Percentiles rank a stretch among this genome's conserved stretches.
phyloP scores from a whole-genome alignment of 148 eudicot species.

The Vaccinium darrowii region DNA sequence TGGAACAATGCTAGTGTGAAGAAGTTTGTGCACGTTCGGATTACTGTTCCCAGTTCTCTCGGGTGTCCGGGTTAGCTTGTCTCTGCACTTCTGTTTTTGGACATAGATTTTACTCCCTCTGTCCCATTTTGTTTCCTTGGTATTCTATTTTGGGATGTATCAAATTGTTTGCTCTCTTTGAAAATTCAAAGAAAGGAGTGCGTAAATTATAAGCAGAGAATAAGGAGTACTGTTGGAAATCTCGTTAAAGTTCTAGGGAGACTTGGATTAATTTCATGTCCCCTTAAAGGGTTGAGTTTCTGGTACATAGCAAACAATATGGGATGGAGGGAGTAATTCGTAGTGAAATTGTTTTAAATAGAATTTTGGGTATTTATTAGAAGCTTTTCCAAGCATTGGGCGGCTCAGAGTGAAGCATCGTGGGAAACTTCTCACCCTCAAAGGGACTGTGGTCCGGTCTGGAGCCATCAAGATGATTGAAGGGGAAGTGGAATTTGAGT shows the following conservation, averaged over 20 bases:
- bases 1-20: conserved; percentile 49
- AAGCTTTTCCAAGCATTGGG: conserved; percentile 87
- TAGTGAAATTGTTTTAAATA: neutral
- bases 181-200: too few relatives aligned
- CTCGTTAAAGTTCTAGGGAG: too few relatives aligned
- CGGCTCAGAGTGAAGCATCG: conserved; percentile 84
- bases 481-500: conserved; percentile 78
- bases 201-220: too few relatives aligned
- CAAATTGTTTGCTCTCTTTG: too few relatives aligned
- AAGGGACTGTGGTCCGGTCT: conserved; percentile 88
- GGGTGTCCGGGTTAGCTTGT: conserved; percentile 62
- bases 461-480: conserved; percentile 89
- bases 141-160: too few relatives aligned
- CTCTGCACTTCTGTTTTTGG: neutral
- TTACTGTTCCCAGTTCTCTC: conserved; percentile 67
- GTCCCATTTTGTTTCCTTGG: too few relatives aligned
- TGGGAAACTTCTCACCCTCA: conserved; percentile 78
- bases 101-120: neutral
- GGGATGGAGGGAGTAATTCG: neutral
- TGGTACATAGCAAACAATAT: too few relatives aligned
- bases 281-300: too few relatives aligned
- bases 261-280: too few relatives aligned
- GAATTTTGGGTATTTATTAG: conserved; percentile 38
- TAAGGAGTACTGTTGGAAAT: too few relatives aligned
- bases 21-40: conserved; percentile 73